Percentiles rank a stretch among this genome's conserved stretches.
Evolutionary conservation across 2,329 filamentous ascomycete genomes (phyloP).

Genomic region (Colletotrichum gloeosporioides): DNA sequence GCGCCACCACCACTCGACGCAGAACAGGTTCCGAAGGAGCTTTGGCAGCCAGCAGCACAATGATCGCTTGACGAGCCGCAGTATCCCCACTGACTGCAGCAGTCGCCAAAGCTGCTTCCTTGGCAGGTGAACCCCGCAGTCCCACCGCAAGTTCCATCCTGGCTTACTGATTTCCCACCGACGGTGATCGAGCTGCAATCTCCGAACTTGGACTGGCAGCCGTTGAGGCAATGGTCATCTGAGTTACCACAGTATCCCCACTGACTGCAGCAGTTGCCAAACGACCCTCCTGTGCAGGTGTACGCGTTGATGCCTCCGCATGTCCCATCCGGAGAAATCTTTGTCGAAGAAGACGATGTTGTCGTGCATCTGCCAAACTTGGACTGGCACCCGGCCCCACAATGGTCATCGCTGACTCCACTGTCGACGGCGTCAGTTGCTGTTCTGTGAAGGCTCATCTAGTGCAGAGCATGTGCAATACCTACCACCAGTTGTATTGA

Average conservation of each 20-base stretch:
- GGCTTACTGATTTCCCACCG: neutral
- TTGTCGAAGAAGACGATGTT: neutral
- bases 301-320: constrained; percentile 43
- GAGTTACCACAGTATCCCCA: constrained; percentile 24
- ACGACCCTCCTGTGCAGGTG: constrained; percentile 39
- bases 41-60: constrained; percentile 19
- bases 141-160: constrained; percentile 10
- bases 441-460: neutral
- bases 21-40: constrained; percentile 9
- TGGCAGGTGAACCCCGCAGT: constrained; percentile 5
- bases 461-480: neutral
- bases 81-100: constrained; percentile 25
- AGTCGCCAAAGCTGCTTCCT: constrained; percentile 10
- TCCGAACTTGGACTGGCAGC: constrained; percentile 21
- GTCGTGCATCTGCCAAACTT: constrained; percentile 1
- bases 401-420: neutral
- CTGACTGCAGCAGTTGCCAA: constrained; percentile 23
- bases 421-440: neutral
- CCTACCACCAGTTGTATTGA: constrained; percentile 15
- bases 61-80: constrained; percentile 23
- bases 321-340: constrained; percentile 34
- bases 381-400: constrained; percentile 8
- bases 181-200: constrained; percentile 18
- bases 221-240: constrained; percentile 19
- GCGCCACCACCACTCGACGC: neutral